Evolutionary conservation across 305 asterid genomes (phyloP).

Genomic region (Fraxinus greggii): DNA sequence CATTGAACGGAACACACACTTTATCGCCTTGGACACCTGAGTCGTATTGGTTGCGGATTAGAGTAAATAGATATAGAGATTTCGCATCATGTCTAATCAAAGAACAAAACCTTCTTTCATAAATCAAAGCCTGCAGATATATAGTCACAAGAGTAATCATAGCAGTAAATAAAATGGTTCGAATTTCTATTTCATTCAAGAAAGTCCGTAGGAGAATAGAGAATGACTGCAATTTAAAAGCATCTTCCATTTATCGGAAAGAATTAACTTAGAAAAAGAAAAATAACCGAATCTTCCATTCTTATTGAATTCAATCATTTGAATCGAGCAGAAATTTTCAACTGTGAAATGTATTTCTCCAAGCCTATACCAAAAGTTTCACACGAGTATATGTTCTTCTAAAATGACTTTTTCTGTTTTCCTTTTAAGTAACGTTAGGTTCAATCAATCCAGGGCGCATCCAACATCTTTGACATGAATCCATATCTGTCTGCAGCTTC

Average conservation of each 20-base stretch:
- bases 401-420: background rate
- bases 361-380: background rate
- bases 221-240: background rate
- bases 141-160: background rate
- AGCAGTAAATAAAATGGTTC: background rate
- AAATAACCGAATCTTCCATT: background rate
- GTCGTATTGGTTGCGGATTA: background rate
- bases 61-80: background rate
- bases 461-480: slow-evolving; percentile 83
- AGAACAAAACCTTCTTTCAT: background rate
- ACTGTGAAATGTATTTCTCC: background rate
- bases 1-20: background rate
- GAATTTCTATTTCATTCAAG: background rate
- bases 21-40: background rate
- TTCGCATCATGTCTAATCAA: background rate
- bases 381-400: background rate
- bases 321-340: background rate
- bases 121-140: background rate
- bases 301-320: background rate
- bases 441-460: slow-evolving; percentile 60
- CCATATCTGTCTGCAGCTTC: slow-evolving; percentile 74
- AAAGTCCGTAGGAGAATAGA: background rate
- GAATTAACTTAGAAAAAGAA: background rate
- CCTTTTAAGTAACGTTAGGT: background rate
- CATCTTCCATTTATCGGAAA: background rate